Conservation (phyloP, 1,284 basidiomycete species). For the Fistulina hepatica region DNA sequence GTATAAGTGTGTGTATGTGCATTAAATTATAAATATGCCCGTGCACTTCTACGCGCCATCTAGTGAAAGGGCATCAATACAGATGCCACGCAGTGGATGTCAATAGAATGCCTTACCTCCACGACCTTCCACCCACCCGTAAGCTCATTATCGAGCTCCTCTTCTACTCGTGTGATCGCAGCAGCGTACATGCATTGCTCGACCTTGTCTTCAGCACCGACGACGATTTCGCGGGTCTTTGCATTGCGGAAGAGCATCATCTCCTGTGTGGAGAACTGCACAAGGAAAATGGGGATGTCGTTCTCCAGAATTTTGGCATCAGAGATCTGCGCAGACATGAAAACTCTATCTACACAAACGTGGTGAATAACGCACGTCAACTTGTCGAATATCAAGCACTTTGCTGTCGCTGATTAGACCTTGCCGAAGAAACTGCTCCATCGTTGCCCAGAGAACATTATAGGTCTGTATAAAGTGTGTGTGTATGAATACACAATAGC, state of each 20-base stretch:
- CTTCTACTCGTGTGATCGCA: constrained; percentile 80
- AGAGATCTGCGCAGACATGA: constrained; percentile 39
- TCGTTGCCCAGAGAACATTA: constrained; percentile 95
- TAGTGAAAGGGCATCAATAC: constrained; percentile 15
- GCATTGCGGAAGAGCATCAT: constrained; percentile 86
- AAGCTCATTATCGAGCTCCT: constrained; percentile 81
- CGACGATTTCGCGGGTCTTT: constrained; percentile 74
- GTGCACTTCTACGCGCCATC: constrained; percentile 40
- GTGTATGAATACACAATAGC: not conserved
- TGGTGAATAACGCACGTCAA: constrained; percentile 60
- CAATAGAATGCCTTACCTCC: constrained; percentile 50
- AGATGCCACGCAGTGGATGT: not conserved
- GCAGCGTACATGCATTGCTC: constrained; percentile 92
- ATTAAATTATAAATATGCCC: constrained; percentile 33
- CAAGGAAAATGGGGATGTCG: constrained; percentile 84
- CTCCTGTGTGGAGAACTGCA: constrained; percentile 92
- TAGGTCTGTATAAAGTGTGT: constrained; percentile 52
- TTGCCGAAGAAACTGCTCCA: constrained; percentile 88
- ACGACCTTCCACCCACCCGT: constrained; percentile 98
- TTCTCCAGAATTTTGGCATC: constrained; percentile 85
- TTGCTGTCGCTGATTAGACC: constrained; percentile 86
- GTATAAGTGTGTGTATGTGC: constrained; percentile 10
- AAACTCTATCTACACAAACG: not conserved
- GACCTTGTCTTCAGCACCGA: constrained; percentile 83
- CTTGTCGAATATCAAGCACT: constrained; percentile 89